phyloP scores from a whole-genome alignment of 2,329 filamentous ascomycete species.

The Elsinoe fawcettii region DNA sequence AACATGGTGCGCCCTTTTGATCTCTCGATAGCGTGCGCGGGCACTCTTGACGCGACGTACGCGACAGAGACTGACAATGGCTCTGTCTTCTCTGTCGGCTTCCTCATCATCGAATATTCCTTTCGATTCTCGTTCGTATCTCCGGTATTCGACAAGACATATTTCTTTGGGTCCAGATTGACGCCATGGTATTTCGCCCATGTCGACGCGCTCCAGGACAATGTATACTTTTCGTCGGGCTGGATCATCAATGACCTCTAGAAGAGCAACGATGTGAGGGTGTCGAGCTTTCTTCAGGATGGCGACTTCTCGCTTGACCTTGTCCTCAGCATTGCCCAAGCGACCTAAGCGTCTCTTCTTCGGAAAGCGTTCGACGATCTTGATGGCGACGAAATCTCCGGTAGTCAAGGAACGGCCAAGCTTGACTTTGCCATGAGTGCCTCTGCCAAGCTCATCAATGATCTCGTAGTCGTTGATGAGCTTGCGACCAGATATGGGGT shows the following conservation, averaged over 20 bases:
- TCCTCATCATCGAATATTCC: conserved; percentile 38
- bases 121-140: conserved; percentile 64
- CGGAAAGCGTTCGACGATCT: conserved; percentile 93
- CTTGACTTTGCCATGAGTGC: conserved; percentile 97
- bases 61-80: conserved; percentile 38
- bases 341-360: conserved; percentile 85
- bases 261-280: conserved; percentile 87
- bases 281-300: conserved; percentile 98
- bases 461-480: conserved; percentile 97
- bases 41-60: conserved; percentile 46
- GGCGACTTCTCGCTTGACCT: conserved; percentile 91
- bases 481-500: conserved; percentile 83
- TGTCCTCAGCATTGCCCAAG: conserved; percentile 62
- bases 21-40: conserved; percentile 23
- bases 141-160: conserved; percentile 70
- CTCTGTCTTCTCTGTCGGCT: conserved; percentile 37
- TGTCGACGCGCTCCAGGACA: conserved; percentile 88
- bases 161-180: conserved; percentile 80
- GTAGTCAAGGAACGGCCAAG: conserved; percentile 73
- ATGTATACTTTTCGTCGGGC: conserved; percentile 97
- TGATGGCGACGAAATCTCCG: conserved; percentile 82
- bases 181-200: conserved; percentile 90
- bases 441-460: conserved; percentile 89
- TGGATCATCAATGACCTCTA: conserved; percentile 97
- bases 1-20: conserved; percentile 16